Evolutionary conservation across 2,329 filamentous ascomycete genomes (phyloP), one percentile per base, ranked within the genome.

Genomic region (Fusarium multiceps): DNA sequence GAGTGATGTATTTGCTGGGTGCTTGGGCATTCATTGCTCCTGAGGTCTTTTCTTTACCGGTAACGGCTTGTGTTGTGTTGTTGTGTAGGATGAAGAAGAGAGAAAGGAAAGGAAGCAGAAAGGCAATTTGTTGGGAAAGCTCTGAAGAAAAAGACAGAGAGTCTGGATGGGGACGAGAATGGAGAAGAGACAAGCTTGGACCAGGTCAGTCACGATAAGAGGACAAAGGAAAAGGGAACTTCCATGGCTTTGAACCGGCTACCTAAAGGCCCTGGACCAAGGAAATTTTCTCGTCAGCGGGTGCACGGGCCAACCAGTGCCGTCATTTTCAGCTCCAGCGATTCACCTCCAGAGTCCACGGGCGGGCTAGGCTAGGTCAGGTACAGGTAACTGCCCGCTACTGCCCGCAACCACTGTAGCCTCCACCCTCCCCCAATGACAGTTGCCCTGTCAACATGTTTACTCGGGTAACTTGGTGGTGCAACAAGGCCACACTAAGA

Each of bases 1-100:
- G 87, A 7, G 92, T 94, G 70, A 94, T 87, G 79, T 93, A 94
- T 76, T 93, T 89, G 80, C 86, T 88, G 50, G 76, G 74, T 23
- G 62, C 53, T 34, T 69, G 69, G 13, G 66, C 45, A 54, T 73
- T 74, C 75, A 77, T 77, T 45, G 25, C 56, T 50, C 69, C 16
- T 13, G 25, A 49, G 21, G 21, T 10, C 16, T 37, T 25, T 23
- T 41, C 28, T 48, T 32, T 27, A n/a, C 21, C 25, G 21, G 37
- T 30, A 16, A 10, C 41, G 28, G 41, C 34, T 43, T 37, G 14
- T 16, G 43, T 34, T 5, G 23, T 66, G 53, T 23, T 43, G 54
- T 18, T 49, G 27, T 47, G 51, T 54, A 42, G 45, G 55, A 53
- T 46, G 21, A 58, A 50, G 49, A 55, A 42, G 53, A 41, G 54